These are phyloP conservation scores for Rhynchosporium secalis DNA, from an alignment of 2,329 filamentous ascomycete genomes.

Conservation along the genomic window DNA sequence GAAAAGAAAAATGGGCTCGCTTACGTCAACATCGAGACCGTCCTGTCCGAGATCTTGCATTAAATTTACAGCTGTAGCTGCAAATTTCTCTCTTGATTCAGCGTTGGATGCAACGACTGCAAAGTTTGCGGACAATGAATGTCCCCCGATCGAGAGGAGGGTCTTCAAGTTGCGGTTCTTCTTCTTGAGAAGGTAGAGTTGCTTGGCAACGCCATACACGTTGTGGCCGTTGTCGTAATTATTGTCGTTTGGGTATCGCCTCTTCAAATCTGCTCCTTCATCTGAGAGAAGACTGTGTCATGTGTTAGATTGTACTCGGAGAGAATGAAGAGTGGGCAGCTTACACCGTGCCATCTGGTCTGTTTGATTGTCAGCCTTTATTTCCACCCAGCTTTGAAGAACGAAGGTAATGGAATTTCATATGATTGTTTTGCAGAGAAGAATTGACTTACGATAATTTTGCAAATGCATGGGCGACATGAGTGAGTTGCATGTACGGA, in stretches of 20 bases:
- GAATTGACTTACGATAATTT: conserved; percentile 51
- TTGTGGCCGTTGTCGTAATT: background rate
- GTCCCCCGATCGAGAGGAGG: conserved; percentile 80
- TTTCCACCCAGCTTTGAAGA: too few species aligned
- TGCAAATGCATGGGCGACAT: conserved; percentile 80
- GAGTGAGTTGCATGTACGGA: conserved; percentile 68
- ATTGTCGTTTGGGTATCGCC: background rate
- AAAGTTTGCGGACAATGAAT: conserved; percentile 81
- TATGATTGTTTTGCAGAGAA: background rate
- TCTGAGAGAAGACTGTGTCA: background rate
- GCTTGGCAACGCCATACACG: conserved; percentile 67
- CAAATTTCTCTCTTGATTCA: conserved; percentile 39
- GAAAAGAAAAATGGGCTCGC: background rate
- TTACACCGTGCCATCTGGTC: background rate
- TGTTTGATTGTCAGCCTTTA: background rate
- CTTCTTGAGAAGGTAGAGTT: conserved; percentile 77
- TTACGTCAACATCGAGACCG: conserved; percentile 30
- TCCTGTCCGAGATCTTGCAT: conserved; percentile 30
- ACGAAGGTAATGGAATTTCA: too few species aligned
- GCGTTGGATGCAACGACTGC: conserved; percentile 63
- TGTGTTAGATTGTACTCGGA: background rate
- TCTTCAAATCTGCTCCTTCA: background rate
- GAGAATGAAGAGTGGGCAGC: background rate
- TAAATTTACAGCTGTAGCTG: conserved; percentile 23
- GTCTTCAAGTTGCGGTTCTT: conserved; percentile 74